A percentile compares a stretch with the other conserved stretches of the same genome.
Conservation (phyloP, 192 early-diverging fungal species). For the Backusella parvicylindrica region DNA sequence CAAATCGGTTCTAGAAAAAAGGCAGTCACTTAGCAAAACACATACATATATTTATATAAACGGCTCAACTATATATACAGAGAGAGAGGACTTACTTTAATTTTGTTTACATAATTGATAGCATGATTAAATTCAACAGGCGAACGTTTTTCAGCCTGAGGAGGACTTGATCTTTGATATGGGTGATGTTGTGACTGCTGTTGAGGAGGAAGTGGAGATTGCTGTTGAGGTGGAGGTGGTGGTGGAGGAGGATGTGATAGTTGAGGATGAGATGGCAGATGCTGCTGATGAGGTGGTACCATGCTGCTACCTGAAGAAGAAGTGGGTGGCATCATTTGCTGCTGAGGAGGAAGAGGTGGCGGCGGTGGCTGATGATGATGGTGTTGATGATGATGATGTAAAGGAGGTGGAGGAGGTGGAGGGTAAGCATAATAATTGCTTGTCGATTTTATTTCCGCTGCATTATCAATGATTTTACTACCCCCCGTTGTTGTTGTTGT, state of each 20-base stretch:
- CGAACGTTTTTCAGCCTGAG: conserved; percentile 47
- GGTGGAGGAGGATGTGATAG: not conserved
- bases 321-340: not conserved
- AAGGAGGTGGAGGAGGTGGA: not conserved
- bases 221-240: conserved; percentile 23
- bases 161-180: conserved; percentile 22
- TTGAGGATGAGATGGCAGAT: conserved; percentile 12
- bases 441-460: not conserved
- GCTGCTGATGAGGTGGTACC: conserved; percentile 13
- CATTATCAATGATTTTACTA: conserved; percentile 8
- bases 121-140: conserved; percentile 98
- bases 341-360: not conserved
- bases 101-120: conserved; percentile 99
- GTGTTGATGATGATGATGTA: not conserved
- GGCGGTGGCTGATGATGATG: not conserved
- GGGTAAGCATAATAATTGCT: not conserved
- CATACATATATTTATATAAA: too few species aligned
- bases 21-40: not conserved
- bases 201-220: not conserved
- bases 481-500: conserved; percentile 52
- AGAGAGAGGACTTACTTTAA: conserved; percentile 63
- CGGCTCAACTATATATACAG: not conserved
- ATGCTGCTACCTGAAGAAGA: not conserved
- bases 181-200: not conserved
- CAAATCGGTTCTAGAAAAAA: conserved; percentile 77